Percentiles rank a stretch among this genome's conserved stretches.
Evolutionary conservation across 208 protist species (phyloP).

Genomic region (Wallacemonas collosoma): DNA sequence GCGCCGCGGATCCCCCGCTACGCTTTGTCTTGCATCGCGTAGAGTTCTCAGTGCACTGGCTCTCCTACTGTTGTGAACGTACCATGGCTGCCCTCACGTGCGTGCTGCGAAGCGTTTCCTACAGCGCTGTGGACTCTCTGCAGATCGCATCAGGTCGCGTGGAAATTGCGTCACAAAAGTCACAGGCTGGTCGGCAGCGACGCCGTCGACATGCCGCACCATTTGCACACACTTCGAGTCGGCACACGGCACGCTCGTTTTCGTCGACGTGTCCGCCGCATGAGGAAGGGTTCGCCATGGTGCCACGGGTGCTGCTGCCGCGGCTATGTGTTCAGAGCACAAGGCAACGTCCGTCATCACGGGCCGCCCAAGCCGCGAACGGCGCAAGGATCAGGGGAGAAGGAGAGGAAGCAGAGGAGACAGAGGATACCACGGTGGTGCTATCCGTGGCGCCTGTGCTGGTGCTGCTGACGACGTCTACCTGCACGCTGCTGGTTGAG

Average conservation of each 20-base stretch:
- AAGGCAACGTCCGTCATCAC: neutral
- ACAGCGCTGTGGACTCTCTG: neutral
- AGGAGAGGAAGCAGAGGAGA: too few relatives aligned
- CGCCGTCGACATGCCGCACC: slow-evolving; percentile 1
- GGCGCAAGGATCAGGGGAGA: too few relatives aligned
- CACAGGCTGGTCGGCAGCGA: slow-evolving; percentile 6
- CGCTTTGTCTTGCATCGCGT: neutral
- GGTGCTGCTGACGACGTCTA: slow-evolving; percentile 14
- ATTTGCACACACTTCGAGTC: neutral
- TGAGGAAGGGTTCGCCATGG: neutral
- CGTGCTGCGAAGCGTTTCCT: slow-evolving; percentile 5
- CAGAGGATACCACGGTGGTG: neutral
- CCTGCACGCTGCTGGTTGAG: slow-evolving; percentile 11
- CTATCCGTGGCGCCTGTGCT: neutral
- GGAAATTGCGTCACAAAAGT: slow-evolving; percentile 11
- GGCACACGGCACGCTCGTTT: neutral
- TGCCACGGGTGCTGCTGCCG: slow-evolving; percentile 14
- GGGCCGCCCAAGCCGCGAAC: neutral
- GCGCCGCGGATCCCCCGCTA: neutral
- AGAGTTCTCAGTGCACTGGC: slow-evolving; percentile 12
- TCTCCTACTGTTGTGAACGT: slow-evolving; percentile 15
- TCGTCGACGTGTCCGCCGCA: neutral
- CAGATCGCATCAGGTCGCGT: slow-evolving; percentile 2
- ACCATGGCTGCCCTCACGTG: slow-evolving; percentile 12
- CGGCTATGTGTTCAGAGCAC: slow-evolving; percentile 10